phyloP scores from a whole-genome alignment of 2,329 filamentous ascomycete species.

The Diaporthe sp. region DNA sequence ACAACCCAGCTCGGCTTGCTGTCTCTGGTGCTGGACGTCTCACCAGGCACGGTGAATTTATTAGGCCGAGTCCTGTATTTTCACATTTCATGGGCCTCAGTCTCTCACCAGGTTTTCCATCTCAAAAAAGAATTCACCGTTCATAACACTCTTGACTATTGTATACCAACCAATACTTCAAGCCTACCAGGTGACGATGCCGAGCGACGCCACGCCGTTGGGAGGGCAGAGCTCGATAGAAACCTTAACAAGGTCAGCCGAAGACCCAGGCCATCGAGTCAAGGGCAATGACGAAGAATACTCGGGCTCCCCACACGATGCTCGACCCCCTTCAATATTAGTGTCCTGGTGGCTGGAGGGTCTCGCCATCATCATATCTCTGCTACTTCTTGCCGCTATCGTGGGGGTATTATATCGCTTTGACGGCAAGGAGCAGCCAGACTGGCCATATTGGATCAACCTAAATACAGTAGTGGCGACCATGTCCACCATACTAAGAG shows the following conservation, averaged over 20 bases:
- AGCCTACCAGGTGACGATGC: not conserved
- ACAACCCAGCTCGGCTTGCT: too few relatives aligned
- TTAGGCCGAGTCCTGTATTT: too few relatives aligned
- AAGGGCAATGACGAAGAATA: not conserved
- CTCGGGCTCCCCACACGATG: accelerated
- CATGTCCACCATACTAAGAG: not conserved
- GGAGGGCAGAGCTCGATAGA: not conserved
- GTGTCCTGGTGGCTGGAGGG: not conserved
- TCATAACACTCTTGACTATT: too few relatives aligned
- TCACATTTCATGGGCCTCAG: too few relatives aligned
- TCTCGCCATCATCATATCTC: not conserved
- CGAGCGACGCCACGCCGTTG: not conserved
- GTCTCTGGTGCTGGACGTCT: too few relatives aligned
- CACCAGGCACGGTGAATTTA: too few relatives aligned
- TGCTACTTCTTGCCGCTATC: not conserved
- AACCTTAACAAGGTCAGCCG: not conserved
- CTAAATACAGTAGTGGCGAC: not conserved
- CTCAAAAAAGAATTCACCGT: too few relatives aligned
- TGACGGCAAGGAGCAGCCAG: not conserved
- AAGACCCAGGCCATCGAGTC: not conserved
- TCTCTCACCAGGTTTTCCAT: too few relatives aligned
- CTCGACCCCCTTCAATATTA: not conserved
- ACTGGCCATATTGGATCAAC: not conserved
- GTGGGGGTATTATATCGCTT: not conserved
- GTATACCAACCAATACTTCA: too few relatives aligned